Evolutionary conservation across 257 asterid species (phyloP).

Genomic region (Linderniella brevidens): DNA sequence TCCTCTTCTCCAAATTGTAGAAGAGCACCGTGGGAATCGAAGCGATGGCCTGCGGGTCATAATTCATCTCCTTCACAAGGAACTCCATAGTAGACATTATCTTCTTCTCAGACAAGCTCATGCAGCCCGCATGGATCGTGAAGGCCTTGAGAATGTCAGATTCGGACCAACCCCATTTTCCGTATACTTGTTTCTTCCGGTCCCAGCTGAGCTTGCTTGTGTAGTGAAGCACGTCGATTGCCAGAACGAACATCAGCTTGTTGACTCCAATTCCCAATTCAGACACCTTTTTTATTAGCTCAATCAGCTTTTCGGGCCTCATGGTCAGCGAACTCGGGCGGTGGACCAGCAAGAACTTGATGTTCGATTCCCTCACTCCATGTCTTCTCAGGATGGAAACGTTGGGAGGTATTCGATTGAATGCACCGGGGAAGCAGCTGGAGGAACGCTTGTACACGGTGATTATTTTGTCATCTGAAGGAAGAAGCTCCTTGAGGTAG

Average conservation of each 20-base stretch:
- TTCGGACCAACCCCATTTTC: conserved; percentile 19
- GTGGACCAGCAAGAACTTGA: not conserved
- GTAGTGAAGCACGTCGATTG: conserved; percentile 8
- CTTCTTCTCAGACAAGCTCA: conserved; percentile 17
- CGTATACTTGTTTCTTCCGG: conserved; percentile 10
- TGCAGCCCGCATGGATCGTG: conserved; percentile 10
- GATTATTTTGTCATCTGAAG: conserved; percentile 5
- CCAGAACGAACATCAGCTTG: not conserved
- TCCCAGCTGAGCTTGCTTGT: conserved; percentile 6
- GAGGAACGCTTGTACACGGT: conserved; percentile 1
- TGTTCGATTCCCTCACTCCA: not conserved
- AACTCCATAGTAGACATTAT: conserved; percentile 12
- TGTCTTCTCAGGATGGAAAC: not conserved
- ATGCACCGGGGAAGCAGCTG: not conserved
- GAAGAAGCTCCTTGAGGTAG: conserved; percentile 5
- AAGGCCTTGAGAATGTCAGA: conserved; percentile 11
- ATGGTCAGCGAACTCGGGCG: not conserved
- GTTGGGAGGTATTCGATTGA: not conserved
- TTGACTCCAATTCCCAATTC: conserved; percentile 11
- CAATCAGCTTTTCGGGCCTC: not conserved
- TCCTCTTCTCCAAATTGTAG: too few species aligned
- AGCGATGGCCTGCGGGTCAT: conserved; percentile 3
- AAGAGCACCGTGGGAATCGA: too few species aligned
- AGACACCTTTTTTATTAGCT: not conserved
- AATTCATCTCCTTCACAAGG: conserved; percentile 10